phyloP scores from a whole-genome alignment of 306 rosid genomes.

The Oxytropis ochrocephala region DNA sequence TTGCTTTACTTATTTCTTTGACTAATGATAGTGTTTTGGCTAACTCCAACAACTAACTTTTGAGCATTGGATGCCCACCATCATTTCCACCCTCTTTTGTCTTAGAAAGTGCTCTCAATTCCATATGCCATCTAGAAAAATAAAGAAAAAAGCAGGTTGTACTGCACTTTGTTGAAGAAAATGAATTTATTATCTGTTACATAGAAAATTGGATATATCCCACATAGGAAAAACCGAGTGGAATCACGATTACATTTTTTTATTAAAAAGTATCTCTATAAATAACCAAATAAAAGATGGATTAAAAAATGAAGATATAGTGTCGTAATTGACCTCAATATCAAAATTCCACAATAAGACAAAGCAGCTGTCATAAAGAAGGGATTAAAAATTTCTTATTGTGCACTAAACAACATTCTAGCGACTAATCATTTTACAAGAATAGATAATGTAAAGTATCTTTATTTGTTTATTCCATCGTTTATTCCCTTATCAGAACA shows the following conservation, averaged over 20 bases:
- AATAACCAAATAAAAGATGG: neutral
- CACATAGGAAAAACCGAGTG: neutral
- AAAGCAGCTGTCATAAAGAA: constrained; percentile 10
- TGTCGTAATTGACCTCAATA: neutral
- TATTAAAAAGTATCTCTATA: no score
- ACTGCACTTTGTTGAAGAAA: neutral
- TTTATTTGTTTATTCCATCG: constrained; percentile 11
- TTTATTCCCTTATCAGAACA: neutral
- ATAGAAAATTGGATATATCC: neutral
- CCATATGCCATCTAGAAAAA: constrained; percentile 24
- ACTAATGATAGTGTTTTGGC: constrained; percentile 20
- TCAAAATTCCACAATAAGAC: constrained; percentile 29
- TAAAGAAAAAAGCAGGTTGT: constrained; percentile 36
- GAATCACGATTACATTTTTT: neutral
- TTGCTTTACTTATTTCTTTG: neutral
- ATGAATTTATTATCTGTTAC: neutral
- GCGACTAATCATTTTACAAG: constrained; percentile 23
- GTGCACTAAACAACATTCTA: constrained; percentile 27
- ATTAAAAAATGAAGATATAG: neutral
- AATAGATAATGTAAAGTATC: constrained; percentile 16
- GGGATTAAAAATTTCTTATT: neutral
- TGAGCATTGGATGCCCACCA: constrained; percentile 46
- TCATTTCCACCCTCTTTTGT: constrained; percentile 18
- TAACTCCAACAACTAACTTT: constrained; percentile 28
- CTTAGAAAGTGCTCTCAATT: constrained; percentile 22